Evolutionary conservation across 345 rosid species (phyloP), one percentile per base, ranked within the genome.

Genomic region (Carallia pectinifolia): DNA sequence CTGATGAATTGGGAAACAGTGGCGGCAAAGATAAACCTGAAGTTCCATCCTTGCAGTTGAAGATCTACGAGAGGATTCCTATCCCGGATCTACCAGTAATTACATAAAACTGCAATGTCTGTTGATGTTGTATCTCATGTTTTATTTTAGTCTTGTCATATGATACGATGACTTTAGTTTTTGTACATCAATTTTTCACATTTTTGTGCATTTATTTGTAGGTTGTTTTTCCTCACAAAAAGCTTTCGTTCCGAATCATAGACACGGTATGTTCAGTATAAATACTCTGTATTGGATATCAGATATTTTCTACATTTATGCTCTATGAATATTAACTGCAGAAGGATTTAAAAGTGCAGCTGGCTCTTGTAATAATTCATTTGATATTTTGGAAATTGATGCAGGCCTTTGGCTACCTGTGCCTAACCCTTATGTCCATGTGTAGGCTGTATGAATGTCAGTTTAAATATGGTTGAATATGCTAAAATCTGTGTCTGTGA

Each of bases 151-250:
- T 53, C 34, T 34, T 54, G 15, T 50, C 50, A 37, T 15, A 55
- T 23, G 33, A 23, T 62, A 6, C 38, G 6, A 37, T 65, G 58
- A 37, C 65, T 82, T 44, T 33, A 36, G 69, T 33, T 27, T 74
- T 48, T n/a, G 12, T 27, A 54, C 66, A 61, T 44, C 62, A 56
- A 71, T 64, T 52, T 69, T 80, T 75, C 52, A 50, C 64, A 61
- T 53, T 65, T 71, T 62, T 70, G 58, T 63, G 62, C 52, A 78
- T 68, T 72, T 68, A 50, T 61, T 34, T 86, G 72, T 72, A 94
- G 97, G 98, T 94, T 53, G 76, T 91, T 77, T 94, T 94, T 66
- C 98, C 98, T 80, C 88, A 94, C 81, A 94, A 86, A 83, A 91
- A 91, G 88, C 86, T 94, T 64, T 94, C 92, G 67, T 94, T 94